Percentiles rank a stretch among this genome's conserved stretches.
Conservation (phyloP, 2,329 filamentous ascomycete species). For the Exophiala sp. region DNA sequence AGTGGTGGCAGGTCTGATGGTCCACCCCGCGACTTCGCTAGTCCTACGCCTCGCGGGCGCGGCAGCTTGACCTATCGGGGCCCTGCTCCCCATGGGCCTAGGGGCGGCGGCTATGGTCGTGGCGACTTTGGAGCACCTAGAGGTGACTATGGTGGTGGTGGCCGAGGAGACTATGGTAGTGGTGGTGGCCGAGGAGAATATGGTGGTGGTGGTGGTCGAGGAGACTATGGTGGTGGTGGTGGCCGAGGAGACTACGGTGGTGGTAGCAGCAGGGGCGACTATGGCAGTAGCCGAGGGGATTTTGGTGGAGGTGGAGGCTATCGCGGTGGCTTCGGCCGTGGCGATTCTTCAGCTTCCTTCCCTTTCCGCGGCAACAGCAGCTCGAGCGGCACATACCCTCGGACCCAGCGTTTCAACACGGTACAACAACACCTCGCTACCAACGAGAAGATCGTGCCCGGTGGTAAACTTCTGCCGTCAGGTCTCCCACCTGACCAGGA, state of each 20-base stretch:
- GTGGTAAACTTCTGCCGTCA: constrained; percentile 40
- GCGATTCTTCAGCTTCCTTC: constrained; percentile 30
- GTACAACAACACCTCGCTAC: constrained; percentile 34
- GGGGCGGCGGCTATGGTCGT: constrained; percentile 21
- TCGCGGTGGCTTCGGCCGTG: constrained; percentile 16
- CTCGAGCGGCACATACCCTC: constrained; percentile 36
- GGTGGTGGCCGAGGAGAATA: background rate
- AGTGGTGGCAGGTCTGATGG: constrained; percentile 32
- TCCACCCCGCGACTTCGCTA: constrained; percentile 32
- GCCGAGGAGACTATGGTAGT: background rate
- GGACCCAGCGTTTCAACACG: constrained; percentile 39
- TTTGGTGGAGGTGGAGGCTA: constrained; percentile 1
- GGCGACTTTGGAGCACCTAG: constrained; percentile 10
- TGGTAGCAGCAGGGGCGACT: constrained; percentile 4
- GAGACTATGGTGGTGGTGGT: constrained; percentile 5
- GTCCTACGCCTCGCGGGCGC: constrained; percentile 33
- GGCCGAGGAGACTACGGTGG: constrained; percentile 3
- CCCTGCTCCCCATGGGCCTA: constrained; percentile 35
- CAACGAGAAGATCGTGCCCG: constrained; percentile 37
- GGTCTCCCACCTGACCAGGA: constrained; percentile 39
- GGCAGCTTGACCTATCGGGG: constrained; percentile 32
- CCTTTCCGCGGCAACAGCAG: constrained; percentile 36
- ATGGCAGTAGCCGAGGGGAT: constrained; percentile 5
- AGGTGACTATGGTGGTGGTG: constrained; percentile 4
- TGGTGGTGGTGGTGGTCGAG: constrained; percentile 3